These are phyloP conservation scores for Candida silvicultrix DNA, from an alignment of 805 yeast genomes.

Conservation along the genomic window DNA sequence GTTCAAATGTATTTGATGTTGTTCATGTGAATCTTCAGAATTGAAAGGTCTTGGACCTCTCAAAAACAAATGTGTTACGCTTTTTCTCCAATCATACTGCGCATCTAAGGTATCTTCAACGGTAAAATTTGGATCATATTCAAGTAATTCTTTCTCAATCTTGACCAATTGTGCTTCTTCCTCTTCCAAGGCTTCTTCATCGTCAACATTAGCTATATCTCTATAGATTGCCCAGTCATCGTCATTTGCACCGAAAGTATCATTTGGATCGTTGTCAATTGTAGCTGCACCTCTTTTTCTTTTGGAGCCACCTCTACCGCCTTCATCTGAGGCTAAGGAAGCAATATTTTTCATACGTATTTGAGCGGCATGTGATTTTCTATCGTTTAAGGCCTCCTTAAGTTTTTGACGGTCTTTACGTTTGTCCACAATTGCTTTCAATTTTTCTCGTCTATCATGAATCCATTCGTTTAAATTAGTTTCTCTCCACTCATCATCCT, in stretches of 20 bases:
- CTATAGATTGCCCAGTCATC: constrained; percentile 93
- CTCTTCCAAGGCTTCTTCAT: constrained; percentile 76
- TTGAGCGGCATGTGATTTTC: constrained; percentile 90
- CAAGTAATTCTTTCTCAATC: constrained; percentile 70
- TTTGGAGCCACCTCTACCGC: constrained; percentile 28
- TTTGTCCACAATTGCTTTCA: constrained; percentile 51
- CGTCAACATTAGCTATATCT: constrained; percentile 68
- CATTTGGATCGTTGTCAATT: constrained; percentile 86
- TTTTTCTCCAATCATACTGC: constrained; percentile 79
- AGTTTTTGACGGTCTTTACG: constrained; percentile 65
- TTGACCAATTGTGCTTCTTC: constrained; percentile 53
- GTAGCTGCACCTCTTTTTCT: constrained; percentile 54
- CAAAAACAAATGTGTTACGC: constrained; percentile 72
- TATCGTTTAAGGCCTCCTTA: constrained; percentile 72
- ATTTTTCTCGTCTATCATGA: constrained; percentile 53
- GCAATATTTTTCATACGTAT: constrained; percentile 89
- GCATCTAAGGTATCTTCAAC: constrained; percentile 80
- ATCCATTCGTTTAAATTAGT: constrained; percentile 78
- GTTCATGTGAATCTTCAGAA: constrained; percentile 75
- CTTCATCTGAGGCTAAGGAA: constrained; percentile 70
- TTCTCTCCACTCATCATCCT: constrained; percentile 74
- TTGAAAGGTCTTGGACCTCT: constrained; percentile 89
- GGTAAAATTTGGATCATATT: constrained; percentile 79
- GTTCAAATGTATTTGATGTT: constrained; percentile 86
- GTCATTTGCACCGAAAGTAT: constrained; percentile 91